Base-by-base conservation (phyloP, 805 yeast species). In the Cyberlindnera japonica region DNA sequence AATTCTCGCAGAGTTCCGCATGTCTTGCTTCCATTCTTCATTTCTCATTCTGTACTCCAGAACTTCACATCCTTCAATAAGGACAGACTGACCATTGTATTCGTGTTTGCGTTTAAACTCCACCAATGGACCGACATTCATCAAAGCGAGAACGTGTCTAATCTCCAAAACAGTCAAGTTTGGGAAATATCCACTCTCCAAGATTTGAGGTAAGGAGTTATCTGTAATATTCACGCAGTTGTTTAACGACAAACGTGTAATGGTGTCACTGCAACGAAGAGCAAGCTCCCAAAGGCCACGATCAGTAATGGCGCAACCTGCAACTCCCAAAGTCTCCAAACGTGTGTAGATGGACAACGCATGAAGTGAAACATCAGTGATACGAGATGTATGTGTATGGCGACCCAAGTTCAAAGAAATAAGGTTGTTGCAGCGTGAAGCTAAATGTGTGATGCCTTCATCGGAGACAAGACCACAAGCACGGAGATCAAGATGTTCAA, bases 271-370 rank as follows among this genome's bases (percentile, higher is more conserved):
- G 20, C 77, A 63, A 38, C 68, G 58, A 14, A 73, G 59, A 0
- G 89, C 88, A 24, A 90, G 62, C 53, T 83, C 90, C 95, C 95
- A 87, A 13, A 90, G 65, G 5, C 85, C 71, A 31, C 77, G 70
- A 63, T 90, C 96, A 7, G 85, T 77, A 15, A 90, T 73, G 32
- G 75, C 69, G 59, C 96, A 87, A 6, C 98, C 98, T 0, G 97
- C 96, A 16, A 88, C 65, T 0, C 97, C 97, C 32, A 90, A 65
- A 0, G 96, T 88, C 33, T 71, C 33, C 82, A 68, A 16, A 64
- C 58, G 18, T 59, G 57, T 81, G 33, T 47, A 50, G 75, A 74
- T 25, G 68, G 67, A 9, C 20, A 89, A 62, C 12, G 73, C 71
- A 12, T 74, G 64, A 19, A 89, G 59, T 6, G 93, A 77, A 26